A percentile compares a stretch with the other conserved stretches of the same genome.
Conservation (phyloP, 2,329 filamentous ascomycete species). For the Stachybotrys chartarum region DNA sequence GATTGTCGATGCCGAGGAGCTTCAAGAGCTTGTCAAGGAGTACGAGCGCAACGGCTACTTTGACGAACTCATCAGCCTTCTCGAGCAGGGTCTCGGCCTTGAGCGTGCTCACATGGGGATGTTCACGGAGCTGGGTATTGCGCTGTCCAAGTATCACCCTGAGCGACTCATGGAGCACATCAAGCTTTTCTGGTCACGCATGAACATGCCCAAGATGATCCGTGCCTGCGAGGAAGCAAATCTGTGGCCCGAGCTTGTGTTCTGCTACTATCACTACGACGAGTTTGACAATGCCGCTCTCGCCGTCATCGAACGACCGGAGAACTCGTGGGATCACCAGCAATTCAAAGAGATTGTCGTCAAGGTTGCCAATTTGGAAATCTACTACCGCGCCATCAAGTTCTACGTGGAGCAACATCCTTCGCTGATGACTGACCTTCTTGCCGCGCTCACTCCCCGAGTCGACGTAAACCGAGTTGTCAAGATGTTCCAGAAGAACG, state of each 20-base stretch:
- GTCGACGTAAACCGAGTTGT: constrained; percentile 99
- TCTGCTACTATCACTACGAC: constrained; percentile 97
- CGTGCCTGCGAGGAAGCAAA: constrained; percentile 88
- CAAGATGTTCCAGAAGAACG: constrained; percentile 96
- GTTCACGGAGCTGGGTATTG: constrained; percentile 90
- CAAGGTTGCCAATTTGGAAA: constrained; percentile 97
- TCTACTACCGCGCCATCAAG: constrained; percentile 95
- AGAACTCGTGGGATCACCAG: constrained; percentile 98
- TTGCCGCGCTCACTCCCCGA: constrained; percentile 83
- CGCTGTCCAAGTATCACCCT: constrained; percentile 88
- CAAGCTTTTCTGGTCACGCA: constrained; percentile 95
- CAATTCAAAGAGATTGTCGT: constrained; percentile 98
- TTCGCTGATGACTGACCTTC: constrained; percentile 86
- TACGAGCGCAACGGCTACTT: constrained; percentile 98
- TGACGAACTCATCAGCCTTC: constrained; percentile 88
- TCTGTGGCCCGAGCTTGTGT: constrained; percentile 95
- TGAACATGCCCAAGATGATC: constrained; percentile 98
- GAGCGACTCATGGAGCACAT: constrained; percentile 97
- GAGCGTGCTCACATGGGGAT: constrained; percentile 94
- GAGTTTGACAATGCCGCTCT: constrained; percentile 96
- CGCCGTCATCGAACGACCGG: constrained; percentile 94
- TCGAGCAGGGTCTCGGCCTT: constrained; percentile 90
- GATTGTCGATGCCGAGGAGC: constrained; percentile 93
- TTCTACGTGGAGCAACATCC: constrained; percentile 98
- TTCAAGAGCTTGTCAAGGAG: constrained; percentile 87